Percentiles rank a stretch among this genome's conserved stretches.
phyloP scores from a whole-genome alignment of 2,329 filamentous ascomycete species.

The Coniella lustricola region DNA sequence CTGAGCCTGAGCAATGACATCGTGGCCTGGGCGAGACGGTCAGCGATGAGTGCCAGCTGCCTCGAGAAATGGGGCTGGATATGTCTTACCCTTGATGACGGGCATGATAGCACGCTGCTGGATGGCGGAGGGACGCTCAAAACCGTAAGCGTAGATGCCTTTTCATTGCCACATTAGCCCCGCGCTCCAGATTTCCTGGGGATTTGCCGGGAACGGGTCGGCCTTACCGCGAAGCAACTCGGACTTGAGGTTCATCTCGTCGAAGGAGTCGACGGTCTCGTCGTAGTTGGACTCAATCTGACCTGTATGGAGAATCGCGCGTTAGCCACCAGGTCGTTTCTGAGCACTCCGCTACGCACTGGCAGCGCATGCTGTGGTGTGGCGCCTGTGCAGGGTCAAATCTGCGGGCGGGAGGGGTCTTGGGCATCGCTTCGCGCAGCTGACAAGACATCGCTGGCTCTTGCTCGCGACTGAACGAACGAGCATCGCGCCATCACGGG shows the following conservation, averaged over 20 bases:
- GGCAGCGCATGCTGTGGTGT: not conserved
- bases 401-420: constrained; percentile 7
- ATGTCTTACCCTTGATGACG: constrained; percentile 86
- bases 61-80: not conserved
- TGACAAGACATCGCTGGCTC: constrained; percentile 6
- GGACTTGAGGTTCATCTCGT: constrained; percentile 93
- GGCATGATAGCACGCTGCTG: constrained; percentile 99
- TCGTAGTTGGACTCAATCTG: constrained; percentile 99
- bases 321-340: constrained; percentile 8
- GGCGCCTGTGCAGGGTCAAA: no score
- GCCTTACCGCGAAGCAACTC: constrained; percentile 86
- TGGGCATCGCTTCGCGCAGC: constrained; percentile 1
- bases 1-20: constrained; percentile 99
- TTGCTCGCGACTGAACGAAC: not conserved
- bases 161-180: constrained; percentile 21
- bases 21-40: constrained; percentile 59
- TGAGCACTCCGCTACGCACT: not conserved
- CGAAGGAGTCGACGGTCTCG: constrained; percentile 98
- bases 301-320: constrained; percentile 45
- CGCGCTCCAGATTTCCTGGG: constrained; percentile 13
- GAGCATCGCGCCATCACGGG: constrained; percentile 10
- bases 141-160: constrained; percentile 99
- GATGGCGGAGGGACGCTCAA: constrained; percentile 98
- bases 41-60: constrained; percentile 9
- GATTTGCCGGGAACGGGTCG: constrained; percentile 16